Evolutionary conservation across 1,284 basidiomycete species (phyloP).

Genomic region (Athelia sp.): DNA sequence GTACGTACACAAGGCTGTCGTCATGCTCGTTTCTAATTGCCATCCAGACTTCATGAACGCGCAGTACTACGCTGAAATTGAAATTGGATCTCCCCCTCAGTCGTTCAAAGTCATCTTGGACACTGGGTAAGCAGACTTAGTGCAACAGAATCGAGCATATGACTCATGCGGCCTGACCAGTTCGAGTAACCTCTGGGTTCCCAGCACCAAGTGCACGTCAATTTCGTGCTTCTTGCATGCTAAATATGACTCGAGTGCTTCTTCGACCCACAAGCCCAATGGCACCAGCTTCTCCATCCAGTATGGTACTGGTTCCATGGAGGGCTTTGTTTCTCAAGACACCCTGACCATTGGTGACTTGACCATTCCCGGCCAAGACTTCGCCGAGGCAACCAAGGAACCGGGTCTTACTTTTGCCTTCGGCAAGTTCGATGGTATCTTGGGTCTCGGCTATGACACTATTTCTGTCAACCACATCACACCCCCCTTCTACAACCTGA

Average conservation of each 20-base stretch:
- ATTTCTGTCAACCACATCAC: conserved; percentile 93
- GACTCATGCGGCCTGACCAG: conserved; percentile 27
- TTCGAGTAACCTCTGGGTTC: conserved; percentile 93
- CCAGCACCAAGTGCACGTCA: conserved; percentile 83
- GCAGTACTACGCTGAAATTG: conserved; percentile 93
- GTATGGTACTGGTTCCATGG: conserved; percentile 96
- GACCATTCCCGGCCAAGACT: conserved; percentile 74
- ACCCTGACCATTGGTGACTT: conserved; percentile 83
- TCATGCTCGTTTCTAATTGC: conserved; percentile 3
- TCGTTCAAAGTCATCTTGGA: conserved; percentile 65
- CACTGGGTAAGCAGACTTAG: conserved; percentile 54
- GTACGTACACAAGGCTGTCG: conserved; percentile 43
- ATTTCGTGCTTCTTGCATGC: conserved; percentile 98
- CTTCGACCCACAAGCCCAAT: conserved; percentile 89
- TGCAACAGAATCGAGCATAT: not conserved
- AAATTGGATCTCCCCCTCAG: conserved; percentile 79
- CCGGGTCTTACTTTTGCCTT: conserved; percentile 98
- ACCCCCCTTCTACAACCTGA: conserved; percentile 96
- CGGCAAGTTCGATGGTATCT: conserved; percentile 95
- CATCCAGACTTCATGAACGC: conserved; percentile 91
- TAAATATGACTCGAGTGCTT: conserved; percentile 87
- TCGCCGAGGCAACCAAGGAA: conserved; percentile 96
- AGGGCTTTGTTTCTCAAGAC: conserved; percentile 94
- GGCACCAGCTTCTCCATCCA: conserved; percentile 90
- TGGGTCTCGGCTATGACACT: conserved; percentile 94